These are phyloP conservation scores for Trichoderma breve DNA, from an alignment of 2,329 filamentous ascomycete genomes.

Conservation along the genomic window DNA sequence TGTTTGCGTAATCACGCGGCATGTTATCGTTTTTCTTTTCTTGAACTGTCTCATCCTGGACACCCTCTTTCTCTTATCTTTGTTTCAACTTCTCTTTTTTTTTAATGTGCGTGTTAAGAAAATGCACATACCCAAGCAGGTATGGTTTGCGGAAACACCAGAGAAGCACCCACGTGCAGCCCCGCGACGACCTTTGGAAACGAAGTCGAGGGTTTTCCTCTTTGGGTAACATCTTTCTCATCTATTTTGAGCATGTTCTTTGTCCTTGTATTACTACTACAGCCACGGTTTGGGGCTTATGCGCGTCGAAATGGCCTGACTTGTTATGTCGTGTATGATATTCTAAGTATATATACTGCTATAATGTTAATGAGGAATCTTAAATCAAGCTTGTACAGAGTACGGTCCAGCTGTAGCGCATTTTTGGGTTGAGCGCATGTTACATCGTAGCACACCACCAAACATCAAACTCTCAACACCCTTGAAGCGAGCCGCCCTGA, in stretches of 20 bases:
- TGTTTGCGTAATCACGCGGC: constrained; percentile 58
- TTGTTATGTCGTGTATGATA: background rate
- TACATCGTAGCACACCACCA: background rate
- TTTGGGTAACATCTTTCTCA: constrained; percentile 1
- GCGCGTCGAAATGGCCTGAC: background rate
- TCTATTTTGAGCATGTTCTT: background rate
- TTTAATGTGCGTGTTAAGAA: background rate
- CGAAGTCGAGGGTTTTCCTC: background rate
- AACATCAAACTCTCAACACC: background rate
- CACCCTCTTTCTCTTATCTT: background rate
- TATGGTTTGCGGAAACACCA: background rate
- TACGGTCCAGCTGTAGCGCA: background rate
- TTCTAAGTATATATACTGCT: background rate
- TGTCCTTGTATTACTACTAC: background rate
- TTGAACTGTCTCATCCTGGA: background rate
- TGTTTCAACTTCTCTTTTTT: background rate
- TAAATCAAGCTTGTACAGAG: background rate
- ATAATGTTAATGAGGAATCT: constrained; percentile 1
- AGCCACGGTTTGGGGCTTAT: background rate
- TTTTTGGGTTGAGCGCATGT: background rate
- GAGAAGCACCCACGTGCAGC: background rate
- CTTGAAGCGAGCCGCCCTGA: background rate
- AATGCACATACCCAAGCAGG: background rate
- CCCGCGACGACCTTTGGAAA: background rate
- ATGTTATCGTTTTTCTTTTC: background rate